Percentiles rank a stretch among this genome's conserved stretches.
Conservation (phyloP, 495 filamentous ascomycete genomes). For the Extremus antarcticus region DNA sequence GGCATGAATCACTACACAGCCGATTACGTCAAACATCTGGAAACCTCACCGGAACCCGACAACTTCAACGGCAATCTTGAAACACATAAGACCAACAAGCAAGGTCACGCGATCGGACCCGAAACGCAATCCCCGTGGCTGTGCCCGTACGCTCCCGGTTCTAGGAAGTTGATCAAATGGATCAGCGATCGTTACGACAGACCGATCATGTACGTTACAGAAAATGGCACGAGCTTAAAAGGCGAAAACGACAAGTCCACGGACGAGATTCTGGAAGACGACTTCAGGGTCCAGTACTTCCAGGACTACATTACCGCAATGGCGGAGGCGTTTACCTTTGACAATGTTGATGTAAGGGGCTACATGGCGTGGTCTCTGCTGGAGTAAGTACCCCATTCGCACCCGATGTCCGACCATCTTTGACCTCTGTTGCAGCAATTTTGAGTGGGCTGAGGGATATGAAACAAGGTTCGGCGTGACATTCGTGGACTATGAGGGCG, state of each 20-base stretch:
- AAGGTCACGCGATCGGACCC: conserved; percentile 25
- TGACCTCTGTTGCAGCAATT: conserved; percentile 27
- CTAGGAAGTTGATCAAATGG: conserved; percentile 68
- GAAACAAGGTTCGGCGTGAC: conserved; percentile 21
- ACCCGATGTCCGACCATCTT: background rate
- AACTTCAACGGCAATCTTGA: conserved; percentile 65
- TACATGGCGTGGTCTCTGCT: conserved; percentile 77
- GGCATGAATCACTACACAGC: conserved; percentile 26
- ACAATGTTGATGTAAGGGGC: conserved; percentile 59
- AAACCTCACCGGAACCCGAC: conserved; percentile 42
- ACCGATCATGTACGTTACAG: conserved; percentile 70
- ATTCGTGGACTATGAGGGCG: conserved; percentile 43
- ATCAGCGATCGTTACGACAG: conserved; percentile 62
- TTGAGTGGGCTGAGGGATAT: conserved; percentile 24
- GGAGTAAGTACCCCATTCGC: conserved; percentile 38
- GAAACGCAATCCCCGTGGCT: conserved; percentile 24
- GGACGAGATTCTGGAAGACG: conserved; percentile 37
- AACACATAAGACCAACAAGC: conserved; percentile 51
- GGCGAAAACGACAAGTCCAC: conserved; percentile 64
- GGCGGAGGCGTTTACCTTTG: conserved; percentile 53
- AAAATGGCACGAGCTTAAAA: conserved; percentile 69
- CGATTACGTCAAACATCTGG: conserved; percentile 46
- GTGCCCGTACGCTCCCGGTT: conserved; percentile 37
- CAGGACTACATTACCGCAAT: conserved; percentile 58
- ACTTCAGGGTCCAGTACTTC: conserved; percentile 26